Conservation (phyloP, 768 basidiomycete genomes). For the Fomitopsis pulvina region DNA sequence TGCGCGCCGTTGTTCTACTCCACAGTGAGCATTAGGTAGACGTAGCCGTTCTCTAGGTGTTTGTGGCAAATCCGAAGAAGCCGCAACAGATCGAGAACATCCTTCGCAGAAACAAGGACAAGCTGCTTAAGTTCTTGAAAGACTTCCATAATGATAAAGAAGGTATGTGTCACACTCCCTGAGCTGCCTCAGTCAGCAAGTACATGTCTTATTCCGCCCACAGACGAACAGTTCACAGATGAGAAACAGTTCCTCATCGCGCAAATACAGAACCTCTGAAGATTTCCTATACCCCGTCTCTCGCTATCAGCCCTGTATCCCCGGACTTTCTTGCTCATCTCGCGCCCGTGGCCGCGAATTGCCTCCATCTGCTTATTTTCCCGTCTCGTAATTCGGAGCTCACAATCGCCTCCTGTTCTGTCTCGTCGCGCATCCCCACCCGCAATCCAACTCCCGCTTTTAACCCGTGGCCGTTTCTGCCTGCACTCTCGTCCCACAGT, state of each 20-base stretch:
- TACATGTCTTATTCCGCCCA: conserved; percentile 23
- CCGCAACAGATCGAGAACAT: conserved; percentile 92
- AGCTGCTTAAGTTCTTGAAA: conserved; percentile 82
- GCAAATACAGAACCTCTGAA: conserved; percentile 75
- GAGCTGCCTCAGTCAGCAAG: conserved; percentile 44
- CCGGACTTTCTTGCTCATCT: conserved; percentile 1
- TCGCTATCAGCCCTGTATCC: background rate
- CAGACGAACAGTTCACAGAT: conserved; percentile 94
- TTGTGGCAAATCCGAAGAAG: conserved; percentile 99
- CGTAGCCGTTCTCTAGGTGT: conserved; percentile 53
- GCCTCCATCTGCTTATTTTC: too few species aligned
- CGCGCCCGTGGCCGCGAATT: too few species aligned
- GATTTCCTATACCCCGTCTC: background rate
- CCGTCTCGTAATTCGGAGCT: too few species aligned
- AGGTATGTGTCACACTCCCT: conserved; percentile 43
- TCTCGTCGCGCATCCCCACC: too few species aligned
- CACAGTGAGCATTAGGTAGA: background rate
- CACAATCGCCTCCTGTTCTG: too few species aligned
- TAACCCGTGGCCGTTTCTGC: too few species aligned
- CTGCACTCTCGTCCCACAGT: too few species aligned
- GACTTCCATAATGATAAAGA: conserved; percentile 98
- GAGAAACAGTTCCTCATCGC: conserved; percentile 96
- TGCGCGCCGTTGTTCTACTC: conserved; percentile 21
- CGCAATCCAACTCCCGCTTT: too few species aligned
- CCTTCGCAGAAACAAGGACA: conserved; percentile 89